These are phyloP conservation scores for Flaveria trinervia DNA, from an alignment of 129 eudicot species.

Conservation along the genomic window DNA sequence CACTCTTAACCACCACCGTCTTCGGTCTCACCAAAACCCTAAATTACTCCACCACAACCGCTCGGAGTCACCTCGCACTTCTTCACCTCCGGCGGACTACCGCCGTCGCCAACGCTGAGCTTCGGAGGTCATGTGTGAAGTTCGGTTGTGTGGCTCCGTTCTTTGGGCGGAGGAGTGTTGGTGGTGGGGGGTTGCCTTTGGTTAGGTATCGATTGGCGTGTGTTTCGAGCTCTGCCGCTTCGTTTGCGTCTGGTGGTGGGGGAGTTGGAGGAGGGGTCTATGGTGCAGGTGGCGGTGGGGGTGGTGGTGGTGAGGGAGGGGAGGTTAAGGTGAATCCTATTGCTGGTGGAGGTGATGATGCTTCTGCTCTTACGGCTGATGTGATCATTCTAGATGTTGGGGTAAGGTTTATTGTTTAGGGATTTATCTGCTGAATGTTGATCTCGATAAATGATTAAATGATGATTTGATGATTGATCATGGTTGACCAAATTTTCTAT, in stretches of 20 bases:
- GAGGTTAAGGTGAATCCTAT: conserved; percentile 48
- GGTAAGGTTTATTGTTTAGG: conserved; percentile 39
- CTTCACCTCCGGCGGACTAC: conserved; percentile 38
- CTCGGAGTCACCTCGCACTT: conserved; percentile 35
- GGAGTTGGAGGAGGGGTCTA: conserved; percentile 51
- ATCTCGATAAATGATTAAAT: not conserved
- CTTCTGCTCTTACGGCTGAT: conserved; percentile 59
- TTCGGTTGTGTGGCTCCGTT: conserved; percentile 28
- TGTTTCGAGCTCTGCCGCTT: conserved; percentile 58
- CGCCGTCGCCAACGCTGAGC: conserved; percentile 14
- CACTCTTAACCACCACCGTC: conserved; percentile 46
- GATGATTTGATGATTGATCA: conserved; percentile 10
- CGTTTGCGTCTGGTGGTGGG: conserved; percentile 68
- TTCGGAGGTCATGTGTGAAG: conserved; percentile 28
- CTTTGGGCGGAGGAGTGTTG: conserved; percentile 29
- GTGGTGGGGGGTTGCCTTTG: conserved; percentile 28
- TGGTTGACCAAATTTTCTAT: not conserved
- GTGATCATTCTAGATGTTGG: conserved; percentile 89
- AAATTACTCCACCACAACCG: conserved; percentile 35
- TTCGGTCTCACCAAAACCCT: conserved; percentile 54
- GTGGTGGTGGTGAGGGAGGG: conserved; percentile 70
- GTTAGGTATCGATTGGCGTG: conserved; percentile 46
- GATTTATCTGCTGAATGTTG: not conserved
- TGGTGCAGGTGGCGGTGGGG: conserved; percentile 42
- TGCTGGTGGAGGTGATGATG: conserved; percentile 51